phyloP scores from a whole-genome alignment of 139 green algal genomes.

The Chlamydomonas sp. region DNA sequence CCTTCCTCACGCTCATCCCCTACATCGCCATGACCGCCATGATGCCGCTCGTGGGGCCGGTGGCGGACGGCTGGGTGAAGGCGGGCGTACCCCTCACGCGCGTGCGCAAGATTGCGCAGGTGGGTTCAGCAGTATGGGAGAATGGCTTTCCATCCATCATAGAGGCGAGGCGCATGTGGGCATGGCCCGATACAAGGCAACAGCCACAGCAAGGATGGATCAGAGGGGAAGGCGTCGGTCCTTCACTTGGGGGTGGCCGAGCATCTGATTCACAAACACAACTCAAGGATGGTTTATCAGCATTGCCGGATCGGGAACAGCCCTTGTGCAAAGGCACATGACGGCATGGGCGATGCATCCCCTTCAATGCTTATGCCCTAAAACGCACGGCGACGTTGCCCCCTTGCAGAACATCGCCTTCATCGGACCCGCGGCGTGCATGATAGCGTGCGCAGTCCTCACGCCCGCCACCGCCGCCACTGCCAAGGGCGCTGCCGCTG shows the following conservation, averaged over 20 bases:
- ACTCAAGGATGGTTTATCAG: too few relatives aligned
- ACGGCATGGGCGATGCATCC: too few relatives aligned
- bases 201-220: too few relatives aligned
- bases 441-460: constrained; percentile 72
- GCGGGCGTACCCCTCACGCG: constrained; percentile 70
- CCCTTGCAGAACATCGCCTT: constrained; percentile 79
- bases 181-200: too few relatives aligned
- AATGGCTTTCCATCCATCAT: too few relatives aligned
- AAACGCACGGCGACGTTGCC: background rate
- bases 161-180: too few relatives aligned
- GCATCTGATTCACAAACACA: too few relatives aligned
- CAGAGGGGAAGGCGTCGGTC: too few relatives aligned
- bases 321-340: too few relatives aligned
- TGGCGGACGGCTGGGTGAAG: constrained; percentile 85
- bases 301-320: too few relatives aligned
- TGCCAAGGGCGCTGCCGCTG: constrained; percentile 8
- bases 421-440: constrained; percentile 84
- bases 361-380: too few relatives aligned
- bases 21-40: constrained; percentile 93
- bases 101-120: constrained; percentile 91
- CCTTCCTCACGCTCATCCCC: constrained; percentile 80
- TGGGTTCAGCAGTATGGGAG: background rate
- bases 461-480: constrained; percentile 46
- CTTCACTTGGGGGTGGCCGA: too few relatives aligned
- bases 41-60: constrained; percentile 80